These are phyloP conservation scores for Penicillium fimorum DNA, from an alignment of 495 filamentous ascomycete species.

Conservation along the genomic window DNA sequence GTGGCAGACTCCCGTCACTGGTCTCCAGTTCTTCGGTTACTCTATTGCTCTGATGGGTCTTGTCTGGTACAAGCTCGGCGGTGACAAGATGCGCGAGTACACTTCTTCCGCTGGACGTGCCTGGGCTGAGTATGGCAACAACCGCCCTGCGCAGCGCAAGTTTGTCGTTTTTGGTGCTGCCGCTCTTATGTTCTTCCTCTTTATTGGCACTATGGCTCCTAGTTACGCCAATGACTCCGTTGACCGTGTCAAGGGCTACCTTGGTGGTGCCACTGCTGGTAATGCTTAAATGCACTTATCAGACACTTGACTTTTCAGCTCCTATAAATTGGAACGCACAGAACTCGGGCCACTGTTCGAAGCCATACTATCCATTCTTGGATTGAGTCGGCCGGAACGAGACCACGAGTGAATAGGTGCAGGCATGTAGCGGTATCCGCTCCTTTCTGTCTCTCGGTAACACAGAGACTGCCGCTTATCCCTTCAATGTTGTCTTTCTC, in stretches of 20 bases:
- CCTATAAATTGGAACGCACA: not conserved
- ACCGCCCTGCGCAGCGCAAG: constrained; percentile 72
- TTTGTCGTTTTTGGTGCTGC: constrained; percentile 63
- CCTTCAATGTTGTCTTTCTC: constrained; percentile 11
- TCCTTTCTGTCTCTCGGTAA: constrained; percentile 19
- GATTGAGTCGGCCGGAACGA: not conserved
- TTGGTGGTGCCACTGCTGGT: constrained; percentile 42
- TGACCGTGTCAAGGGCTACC: constrained; percentile 41
- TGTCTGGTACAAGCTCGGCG: constrained; percentile 92
- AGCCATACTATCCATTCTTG: not conserved
- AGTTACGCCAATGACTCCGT: constrained; percentile 43
- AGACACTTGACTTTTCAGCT: not conserved
- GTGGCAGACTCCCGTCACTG: constrained; percentile 78
- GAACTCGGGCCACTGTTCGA: not conserved
- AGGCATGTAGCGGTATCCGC: not conserved
- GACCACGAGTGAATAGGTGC: not conserved
- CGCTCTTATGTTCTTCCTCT: constrained; percentile 64
- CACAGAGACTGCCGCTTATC: constrained; percentile 39
- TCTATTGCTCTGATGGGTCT: constrained; percentile 82
- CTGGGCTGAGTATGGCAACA: constrained; percentile 85
- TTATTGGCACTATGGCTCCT: constrained; percentile 60
- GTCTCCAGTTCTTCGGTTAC: constrained; percentile 87
- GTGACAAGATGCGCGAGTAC: constrained; percentile 78
- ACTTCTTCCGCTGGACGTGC: constrained; percentile 61
- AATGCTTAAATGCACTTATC: constrained; percentile 31